phyloP scores from a whole-genome alignment of 2,329 filamentous ascomycete genomes.

The Hypoxylon sp. region DNA sequence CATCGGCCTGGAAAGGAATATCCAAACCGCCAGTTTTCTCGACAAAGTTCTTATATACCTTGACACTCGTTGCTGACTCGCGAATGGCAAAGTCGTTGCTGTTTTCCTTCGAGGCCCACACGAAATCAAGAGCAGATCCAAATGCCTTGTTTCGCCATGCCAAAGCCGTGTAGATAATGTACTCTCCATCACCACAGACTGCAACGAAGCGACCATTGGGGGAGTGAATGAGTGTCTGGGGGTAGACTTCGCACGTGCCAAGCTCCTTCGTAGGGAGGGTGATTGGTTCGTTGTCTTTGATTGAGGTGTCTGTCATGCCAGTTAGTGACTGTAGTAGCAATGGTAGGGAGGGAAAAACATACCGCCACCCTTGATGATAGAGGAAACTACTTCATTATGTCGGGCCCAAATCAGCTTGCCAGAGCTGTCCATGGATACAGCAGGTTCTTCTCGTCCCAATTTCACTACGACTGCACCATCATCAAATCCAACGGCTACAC shows the following conservation, averaged over 20 bases:
- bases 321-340: constrained; percentile 45
- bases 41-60: constrained; percentile 97
- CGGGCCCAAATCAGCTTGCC: constrained; percentile 97
- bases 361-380: constrained; percentile 91
- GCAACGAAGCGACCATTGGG: constrained; percentile 89
- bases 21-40: constrained; percentile 91
- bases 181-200: constrained; percentile 93
- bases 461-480: constrained; percentile 98
- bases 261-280: constrained; percentile 92
- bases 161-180: constrained; percentile 97
- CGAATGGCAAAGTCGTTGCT: constrained; percentile 98
- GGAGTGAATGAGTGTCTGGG: constrained; percentile 94
- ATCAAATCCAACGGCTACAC: constrained; percentile 95
- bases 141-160: constrained; percentile 99
- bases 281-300: constrained; percentile 92
- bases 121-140: constrained; percentile 94
- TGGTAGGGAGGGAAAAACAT: constrained; percentile 47
- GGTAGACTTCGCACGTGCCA: constrained; percentile 96
- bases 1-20: constrained; percentile 94
- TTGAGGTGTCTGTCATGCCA: constrained; percentile 69
- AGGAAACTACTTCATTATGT: constrained; percentile 94
- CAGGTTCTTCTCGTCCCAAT: constrained; percentile 96
- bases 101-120: constrained; percentile 96
- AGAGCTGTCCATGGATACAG: constrained; percentile 95
- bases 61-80: constrained; percentile 92